These are phyloP conservation scores for Sporobolomyces phaffii DNA, from an alignment of 768 basidiomycete genomes.

Conservation along the genomic window DNA sequence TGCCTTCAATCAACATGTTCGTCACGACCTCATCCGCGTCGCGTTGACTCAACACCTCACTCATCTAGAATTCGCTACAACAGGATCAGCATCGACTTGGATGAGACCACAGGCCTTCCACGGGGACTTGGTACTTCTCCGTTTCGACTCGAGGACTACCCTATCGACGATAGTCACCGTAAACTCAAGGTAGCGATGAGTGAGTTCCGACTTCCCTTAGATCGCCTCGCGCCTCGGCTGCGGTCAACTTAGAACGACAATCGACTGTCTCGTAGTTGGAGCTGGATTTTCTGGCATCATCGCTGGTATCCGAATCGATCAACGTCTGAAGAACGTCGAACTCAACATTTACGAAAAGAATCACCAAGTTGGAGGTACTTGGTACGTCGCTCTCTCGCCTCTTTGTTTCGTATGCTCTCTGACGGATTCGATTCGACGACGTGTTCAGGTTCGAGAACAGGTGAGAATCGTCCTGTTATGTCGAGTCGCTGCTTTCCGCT, in stretches of 20 bases:
- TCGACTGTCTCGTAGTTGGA: conserved; percentile 47
- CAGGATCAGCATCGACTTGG: conserved; percentile 27
- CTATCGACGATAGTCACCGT: conserved; percentile 7
- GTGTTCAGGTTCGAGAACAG: conserved; percentile 20
- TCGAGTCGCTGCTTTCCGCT: not conserved
- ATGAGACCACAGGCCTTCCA: conserved; percentile 22
- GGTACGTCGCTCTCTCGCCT: conserved; percentile 46
- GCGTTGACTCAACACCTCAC: not conserved
- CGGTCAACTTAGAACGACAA: too few relatives aligned
- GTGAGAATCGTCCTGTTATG: not conserved
- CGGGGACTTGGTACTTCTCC: not conserved
- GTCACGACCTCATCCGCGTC: not conserved
- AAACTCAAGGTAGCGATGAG: conserved; percentile 33
- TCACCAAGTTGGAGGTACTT: conserved; percentile 59
- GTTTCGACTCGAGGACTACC: conserved; percentile 31
- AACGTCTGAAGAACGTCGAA: conserved; percentile 55
- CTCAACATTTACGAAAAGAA: conserved; percentile 60
- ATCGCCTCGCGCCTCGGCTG: too few relatives aligned
- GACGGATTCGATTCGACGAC: not conserved
- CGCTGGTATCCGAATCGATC: conserved; percentile 58
- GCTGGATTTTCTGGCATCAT: conserved; percentile 60
- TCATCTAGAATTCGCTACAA: not conserved
- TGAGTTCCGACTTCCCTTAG: not conserved
- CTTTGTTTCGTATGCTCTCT: not conserved
- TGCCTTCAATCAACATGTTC: not conserved